Evolutionary conservation across 1,139 yeast genomes (phyloP).

Genomic region (Suhomyces bribrorum): DNA sequence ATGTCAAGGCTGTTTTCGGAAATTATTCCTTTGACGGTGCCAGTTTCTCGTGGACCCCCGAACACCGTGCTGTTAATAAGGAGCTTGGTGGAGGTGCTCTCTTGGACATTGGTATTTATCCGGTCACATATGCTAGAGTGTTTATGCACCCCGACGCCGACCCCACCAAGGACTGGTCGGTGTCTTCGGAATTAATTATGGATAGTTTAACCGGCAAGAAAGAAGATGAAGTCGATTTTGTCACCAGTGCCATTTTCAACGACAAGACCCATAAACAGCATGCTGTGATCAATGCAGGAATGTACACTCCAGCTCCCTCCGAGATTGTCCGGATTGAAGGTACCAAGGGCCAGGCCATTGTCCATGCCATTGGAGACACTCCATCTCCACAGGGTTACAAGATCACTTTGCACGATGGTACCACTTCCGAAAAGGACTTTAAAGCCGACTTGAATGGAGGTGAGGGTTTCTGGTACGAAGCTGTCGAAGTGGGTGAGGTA

Average conservation of each 20-base stretch:
- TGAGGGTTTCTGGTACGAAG: constrained; percentile 22
- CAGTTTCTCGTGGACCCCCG: constrained; percentile 18
- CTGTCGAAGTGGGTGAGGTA: constrained; percentile 20
- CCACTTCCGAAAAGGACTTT: constrained; percentile 12
- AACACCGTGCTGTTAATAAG: constrained; percentile 36
- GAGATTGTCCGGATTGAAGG: constrained; percentile 22
- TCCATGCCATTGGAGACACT: constrained; percentile 18
- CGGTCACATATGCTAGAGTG: constrained; percentile 50
- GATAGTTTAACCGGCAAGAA: constrained; percentile 18
- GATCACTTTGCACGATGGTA: constrained; percentile 13
- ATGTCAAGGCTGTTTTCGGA: constrained; percentile 40
- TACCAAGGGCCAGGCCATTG: constrained; percentile 19
- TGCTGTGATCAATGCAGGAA: constrained; percentile 21
- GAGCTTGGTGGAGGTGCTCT: constrained; percentile 61
- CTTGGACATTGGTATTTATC: constrained; percentile 61
- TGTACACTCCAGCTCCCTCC: constrained; percentile 18
- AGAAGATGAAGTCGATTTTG: constrained; percentile 21
- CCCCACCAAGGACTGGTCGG: constrained; percentile 17
- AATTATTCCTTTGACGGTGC: constrained; percentile 42
- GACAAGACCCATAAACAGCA: constrained; percentile 23
- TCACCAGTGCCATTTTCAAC: constrained; percentile 20
- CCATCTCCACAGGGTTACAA: constrained; percentile 19
- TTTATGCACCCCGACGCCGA: constrained; percentile 34
- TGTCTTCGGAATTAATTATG: constrained; percentile 21
- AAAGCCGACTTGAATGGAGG: constrained; percentile 16